Conservation (phyloP, 306 rosid genomes). For the Medicago ruthenica region DNA sequence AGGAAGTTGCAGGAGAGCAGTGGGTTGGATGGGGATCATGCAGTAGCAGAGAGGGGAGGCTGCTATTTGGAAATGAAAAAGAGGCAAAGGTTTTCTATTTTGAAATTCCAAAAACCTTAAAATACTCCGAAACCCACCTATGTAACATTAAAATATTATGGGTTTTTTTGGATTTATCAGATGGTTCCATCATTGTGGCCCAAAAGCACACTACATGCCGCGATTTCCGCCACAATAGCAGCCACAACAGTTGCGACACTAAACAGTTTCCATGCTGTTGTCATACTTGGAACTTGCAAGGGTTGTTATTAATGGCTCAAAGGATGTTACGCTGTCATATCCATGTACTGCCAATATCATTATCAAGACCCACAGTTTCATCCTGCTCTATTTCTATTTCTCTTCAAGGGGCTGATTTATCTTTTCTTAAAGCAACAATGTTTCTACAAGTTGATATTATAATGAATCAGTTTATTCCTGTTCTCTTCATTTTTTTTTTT, state of each 20-base stretch:
- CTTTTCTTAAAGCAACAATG: conserved; percentile 28
- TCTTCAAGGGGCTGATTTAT: conserved; percentile 31
- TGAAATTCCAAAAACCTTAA: background rate
- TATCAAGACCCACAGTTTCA: conserved; percentile 7
- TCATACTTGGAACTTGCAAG: conserved; percentile 7
- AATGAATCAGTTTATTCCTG: conserved; percentile 22
- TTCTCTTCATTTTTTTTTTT: background rate
- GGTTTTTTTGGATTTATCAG: background rate
- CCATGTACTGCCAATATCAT: conserved; percentile 18
- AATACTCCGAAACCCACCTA: too few relatives aligned
- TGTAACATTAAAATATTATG: background rate
- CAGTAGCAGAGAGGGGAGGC: background rate
- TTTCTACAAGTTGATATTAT: conserved; percentile 22
- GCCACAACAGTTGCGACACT: background rate
- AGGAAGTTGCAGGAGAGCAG: background rate
- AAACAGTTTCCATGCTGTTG: conserved; percentile 5
- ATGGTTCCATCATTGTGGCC: too few relatives aligned
- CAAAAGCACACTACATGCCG: too few relatives aligned
- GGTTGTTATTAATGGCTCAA: conserved; percentile 1
- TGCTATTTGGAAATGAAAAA: background rate
- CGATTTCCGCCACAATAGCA: background rate
- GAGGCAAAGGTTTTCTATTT: background rate
- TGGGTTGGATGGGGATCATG: background rate
- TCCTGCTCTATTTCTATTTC: conserved; percentile 19
- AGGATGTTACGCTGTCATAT: background rate